These are phyloP conservation scores for Blastobotrys persicus DNA, from an alignment of 1,139 yeast genomes.

Conservation along the genomic window DNA sequence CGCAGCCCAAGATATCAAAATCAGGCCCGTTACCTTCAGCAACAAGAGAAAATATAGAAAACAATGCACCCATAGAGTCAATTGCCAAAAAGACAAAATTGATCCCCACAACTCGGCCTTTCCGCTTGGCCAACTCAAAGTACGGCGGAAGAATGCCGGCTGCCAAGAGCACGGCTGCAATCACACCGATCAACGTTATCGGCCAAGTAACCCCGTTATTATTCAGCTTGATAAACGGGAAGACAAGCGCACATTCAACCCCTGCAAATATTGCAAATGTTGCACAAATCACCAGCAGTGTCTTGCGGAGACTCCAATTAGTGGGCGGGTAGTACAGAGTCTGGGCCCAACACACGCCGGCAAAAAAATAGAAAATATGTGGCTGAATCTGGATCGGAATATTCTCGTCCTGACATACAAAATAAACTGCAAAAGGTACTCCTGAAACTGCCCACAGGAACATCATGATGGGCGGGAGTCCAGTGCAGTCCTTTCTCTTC, in stretches of 20 bases:
- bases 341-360: conserved; percentile 68
- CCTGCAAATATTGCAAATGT: conserved; percentile 52
- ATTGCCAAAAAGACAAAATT: conserved; percentile 76
- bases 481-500: conserved; percentile 73
- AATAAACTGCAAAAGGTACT: conserved; percentile 79
- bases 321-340: conserved; percentile 77
- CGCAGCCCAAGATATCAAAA: conserved; percentile 74
- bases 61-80: conserved; percentile 79
- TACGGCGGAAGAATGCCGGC: conserved; percentile 86
- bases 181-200: conserved; percentile 66
- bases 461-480: conserved; percentile 82
- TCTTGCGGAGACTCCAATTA: conserved; percentile 24
- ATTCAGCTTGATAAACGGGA: conserved; percentile 68
- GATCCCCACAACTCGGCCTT: conserved; percentile 84
- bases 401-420: conserved; percentile 66
- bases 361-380: conserved; percentile 71
- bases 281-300: conserved; percentile 15
- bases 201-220: conserved; percentile 66
- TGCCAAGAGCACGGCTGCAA: conserved; percentile 75
- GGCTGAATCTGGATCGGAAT: conserved; percentile 85
- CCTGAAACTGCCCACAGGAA: conserved; percentile 82
- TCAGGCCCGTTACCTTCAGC: conserved; percentile 31
- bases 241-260: conserved; percentile 64
- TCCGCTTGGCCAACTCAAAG: conserved; percentile 72
- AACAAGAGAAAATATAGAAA: conserved; percentile 58